A percentile compares a stretch with the other conserved stretches of the same genome.
Conservation (phyloP, 129 eudicot genomes). For the Ambrosia trifida region DNA sequence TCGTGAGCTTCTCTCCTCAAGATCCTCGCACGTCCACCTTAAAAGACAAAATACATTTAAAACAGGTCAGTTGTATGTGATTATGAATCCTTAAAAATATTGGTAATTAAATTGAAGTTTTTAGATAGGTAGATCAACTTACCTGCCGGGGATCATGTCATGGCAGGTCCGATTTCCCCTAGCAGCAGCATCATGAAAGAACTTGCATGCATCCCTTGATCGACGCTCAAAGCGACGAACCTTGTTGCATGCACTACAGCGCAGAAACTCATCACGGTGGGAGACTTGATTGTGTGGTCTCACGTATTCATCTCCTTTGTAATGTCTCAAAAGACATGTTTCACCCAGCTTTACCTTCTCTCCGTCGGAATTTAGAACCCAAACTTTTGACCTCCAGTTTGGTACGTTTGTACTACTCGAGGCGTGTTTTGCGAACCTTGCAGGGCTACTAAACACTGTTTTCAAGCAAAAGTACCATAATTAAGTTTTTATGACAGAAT, state of each 20-base stretch:
- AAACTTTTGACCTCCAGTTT: constrained; percentile 37
- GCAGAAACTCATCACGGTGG: constrained; percentile 31
- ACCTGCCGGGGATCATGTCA: constrained; percentile 28
- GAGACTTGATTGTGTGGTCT: constrained; percentile 13
- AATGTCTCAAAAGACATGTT: constrained; percentile 24
- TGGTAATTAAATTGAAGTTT: background rate
- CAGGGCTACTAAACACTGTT: constrained; percentile 16
- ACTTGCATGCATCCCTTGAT: constrained; percentile 14
- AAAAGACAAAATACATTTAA: background rate
- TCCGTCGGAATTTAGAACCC: constrained; percentile 19
- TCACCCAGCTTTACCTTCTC: constrained; percentile 7
- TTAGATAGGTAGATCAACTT: constrained; percentile 5
- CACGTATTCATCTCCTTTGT: constrained; percentile 18
- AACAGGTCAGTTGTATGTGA: background rate
- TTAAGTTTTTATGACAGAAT: background rate
- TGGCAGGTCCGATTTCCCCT: constrained; percentile 17
- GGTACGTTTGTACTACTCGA: constrained; percentile 6
- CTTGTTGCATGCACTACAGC: constrained; percentile 30
- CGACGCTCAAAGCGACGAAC: constrained; percentile 25
- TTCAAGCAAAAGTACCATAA: background rate
- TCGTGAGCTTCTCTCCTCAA: constrained; percentile 24
- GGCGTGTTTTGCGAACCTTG: constrained; percentile 34
- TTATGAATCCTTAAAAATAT: background rate
- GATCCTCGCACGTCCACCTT: constrained; percentile 22
- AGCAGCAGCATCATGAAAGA: constrained; percentile 22